Conservation (phyloP, 257 asterid genomes). For the Solanum gracilifrons region DNA sequence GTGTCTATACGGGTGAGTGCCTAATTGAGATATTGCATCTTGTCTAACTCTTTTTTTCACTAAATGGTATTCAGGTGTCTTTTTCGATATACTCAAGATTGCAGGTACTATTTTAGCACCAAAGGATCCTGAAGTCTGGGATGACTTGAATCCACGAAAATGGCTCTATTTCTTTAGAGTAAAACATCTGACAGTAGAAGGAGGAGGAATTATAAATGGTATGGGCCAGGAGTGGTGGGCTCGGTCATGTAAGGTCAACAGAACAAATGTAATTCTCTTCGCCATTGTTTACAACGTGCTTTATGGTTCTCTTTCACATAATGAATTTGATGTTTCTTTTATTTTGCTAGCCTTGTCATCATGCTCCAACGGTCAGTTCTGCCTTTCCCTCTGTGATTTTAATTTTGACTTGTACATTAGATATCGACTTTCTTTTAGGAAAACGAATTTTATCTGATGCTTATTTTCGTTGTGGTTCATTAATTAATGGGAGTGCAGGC, state of each 20-base stretch:
- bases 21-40: neutral
- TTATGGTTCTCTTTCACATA: neutral
- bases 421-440: neutral
- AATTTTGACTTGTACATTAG: neutral
- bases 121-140: conserved; percentile 58
- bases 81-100: conserved; percentile 29
- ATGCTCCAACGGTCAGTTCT: conserved; percentile 64
- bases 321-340: conserved; percentile 1
- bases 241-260: conserved; percentile 71
- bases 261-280: conserved; percentile 42
- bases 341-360: conserved; percentile 67
- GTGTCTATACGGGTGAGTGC: conserved; percentile 49
- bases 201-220: conserved; percentile 67
- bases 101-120: conserved; percentile 62
- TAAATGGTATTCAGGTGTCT: neutral
- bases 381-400: neutral
- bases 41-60: neutral
- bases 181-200: conserved; percentile 58
- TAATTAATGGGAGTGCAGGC: conserved; percentile 43
- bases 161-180: conserved; percentile 76
- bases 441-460: neutral
- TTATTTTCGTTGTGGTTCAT: neutral
- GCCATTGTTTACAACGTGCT: neutral
- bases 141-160: conserved; percentile 36
- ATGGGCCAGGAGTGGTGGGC: conserved; percentile 85